These are phyloP conservation scores for Westerdykella ornata DNA, from an alignment of 2,329 filamentous ascomycete species.

Conservation along the genomic window DNA sequence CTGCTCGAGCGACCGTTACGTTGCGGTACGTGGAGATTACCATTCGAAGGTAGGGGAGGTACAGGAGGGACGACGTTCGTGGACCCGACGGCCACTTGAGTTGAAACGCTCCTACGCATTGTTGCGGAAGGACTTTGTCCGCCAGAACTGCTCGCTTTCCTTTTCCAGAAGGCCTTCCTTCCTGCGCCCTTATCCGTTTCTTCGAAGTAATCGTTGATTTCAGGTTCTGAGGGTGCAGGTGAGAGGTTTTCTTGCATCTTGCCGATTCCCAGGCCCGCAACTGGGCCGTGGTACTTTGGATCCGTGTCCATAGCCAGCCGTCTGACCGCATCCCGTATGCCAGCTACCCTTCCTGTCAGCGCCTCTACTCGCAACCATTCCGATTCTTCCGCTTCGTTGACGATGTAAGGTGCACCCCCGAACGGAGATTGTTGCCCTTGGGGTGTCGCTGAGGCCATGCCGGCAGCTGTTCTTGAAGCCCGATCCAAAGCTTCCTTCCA, in stretches of 20 bases:
- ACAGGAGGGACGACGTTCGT: slow-evolving; percentile 33
- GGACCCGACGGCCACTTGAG: slow-evolving; percentile 47
- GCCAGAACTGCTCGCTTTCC: slow-evolving; percentile 60
- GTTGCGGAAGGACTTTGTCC: slow-evolving; percentile 37
- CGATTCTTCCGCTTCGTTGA: slow-evolving; percentile 55
- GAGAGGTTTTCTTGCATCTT: slow-evolving; percentile 27
- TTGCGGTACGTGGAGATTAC: slow-evolving; percentile 34
- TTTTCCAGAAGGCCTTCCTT: slow-evolving; percentile 82
- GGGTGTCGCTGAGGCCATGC: slow-evolving; percentile 23
- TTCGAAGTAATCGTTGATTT: slow-evolving; percentile 52
- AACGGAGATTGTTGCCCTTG: slow-evolving; percentile 22
- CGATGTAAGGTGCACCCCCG: slow-evolving; percentile 13
- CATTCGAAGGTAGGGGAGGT: slow-evolving; percentile 32
- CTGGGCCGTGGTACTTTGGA: slow-evolving; percentile 47
- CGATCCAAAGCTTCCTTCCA: slow-evolving; percentile 84
- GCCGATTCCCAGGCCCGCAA: slow-evolving; percentile 32
- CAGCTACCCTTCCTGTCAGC: slow-evolving; percentile 77
- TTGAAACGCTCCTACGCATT: slow-evolving; percentile 45
- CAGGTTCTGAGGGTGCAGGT: slow-evolving; percentile 39
- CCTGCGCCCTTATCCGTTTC: slow-evolving; percentile 41
- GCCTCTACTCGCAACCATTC: slow-evolving; percentile 86
- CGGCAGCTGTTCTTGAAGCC: slow-evolving; percentile 55
- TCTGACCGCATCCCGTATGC: slow-evolving; percentile 80
- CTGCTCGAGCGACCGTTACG: slow-evolving; percentile 17
- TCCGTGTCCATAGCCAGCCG: slow-evolving; percentile 80